Evolutionary conservation across 176 grass and related monocot species (phyloP).

Genomic region (Puya raimondii): DNA sequence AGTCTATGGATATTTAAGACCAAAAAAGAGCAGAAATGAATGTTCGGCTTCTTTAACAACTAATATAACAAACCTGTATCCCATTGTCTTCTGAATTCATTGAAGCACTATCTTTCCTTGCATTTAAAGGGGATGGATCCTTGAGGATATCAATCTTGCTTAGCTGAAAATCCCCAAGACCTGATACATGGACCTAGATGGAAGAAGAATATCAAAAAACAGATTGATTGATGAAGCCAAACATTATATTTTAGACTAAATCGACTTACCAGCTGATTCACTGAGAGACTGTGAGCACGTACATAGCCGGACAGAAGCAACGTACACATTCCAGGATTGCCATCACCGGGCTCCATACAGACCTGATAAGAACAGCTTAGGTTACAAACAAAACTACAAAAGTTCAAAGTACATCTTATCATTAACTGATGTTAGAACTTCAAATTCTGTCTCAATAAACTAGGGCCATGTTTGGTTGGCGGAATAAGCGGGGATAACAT

Average conservation of each 20-base stretch:
- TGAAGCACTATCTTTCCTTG: constrained; percentile 49
- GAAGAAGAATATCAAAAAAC: constrained; percentile 37
- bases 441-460: not conserved
- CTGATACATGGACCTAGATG: constrained; percentile 81
- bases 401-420: not conserved
- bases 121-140: constrained; percentile 63
- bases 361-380: constrained; percentile 31
- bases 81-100: constrained; percentile 69
- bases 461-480: too few relatives aligned
- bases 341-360: constrained; percentile 34
- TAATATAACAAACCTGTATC: constrained; percentile 48
- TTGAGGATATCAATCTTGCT: constrained; percentile 70
- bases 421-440: not conserved
- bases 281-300: constrained; percentile 69
- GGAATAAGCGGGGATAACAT: too few relatives aligned
- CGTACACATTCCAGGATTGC: constrained; percentile 53
- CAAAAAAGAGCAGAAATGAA: not conserved
- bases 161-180: constrained; percentile 83
- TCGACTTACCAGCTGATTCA: constrained; percentile 79
- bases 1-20: not conserved
- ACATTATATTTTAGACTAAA: not conserved
- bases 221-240: not conserved
- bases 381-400: constrained; percentile 4
- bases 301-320: constrained; percentile 82
- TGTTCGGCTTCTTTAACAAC: not conserved